Evolutionary conservation across 805 yeast species (phyloP).

Genomic region (Schwanniomyces vanrijiae): DNA sequence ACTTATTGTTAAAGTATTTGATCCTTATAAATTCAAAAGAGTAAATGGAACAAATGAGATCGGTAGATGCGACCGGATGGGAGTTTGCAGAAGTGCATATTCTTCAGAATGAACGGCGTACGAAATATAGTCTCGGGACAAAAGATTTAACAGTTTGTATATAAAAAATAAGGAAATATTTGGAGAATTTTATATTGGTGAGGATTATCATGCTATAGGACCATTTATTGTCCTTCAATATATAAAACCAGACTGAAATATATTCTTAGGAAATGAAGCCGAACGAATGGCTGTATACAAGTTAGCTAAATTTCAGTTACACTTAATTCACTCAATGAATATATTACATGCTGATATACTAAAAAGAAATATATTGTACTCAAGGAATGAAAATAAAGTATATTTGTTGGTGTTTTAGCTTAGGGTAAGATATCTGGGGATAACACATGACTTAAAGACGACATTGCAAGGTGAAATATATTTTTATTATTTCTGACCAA

Average conservation of each 20-base stretch:
- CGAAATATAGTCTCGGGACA: not conserved
- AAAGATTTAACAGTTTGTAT: not conserved
- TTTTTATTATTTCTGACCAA: too few species aligned
- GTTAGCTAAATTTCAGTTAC: not conserved
- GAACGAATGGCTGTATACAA: not conserved
- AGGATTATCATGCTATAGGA: constrained; percentile 1
- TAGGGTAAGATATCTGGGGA: too few species aligned
- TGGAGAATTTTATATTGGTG: not conserved
- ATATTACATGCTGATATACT: constrained; percentile 2
- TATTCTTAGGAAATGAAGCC: not conserved
- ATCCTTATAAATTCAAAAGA: not conserved
- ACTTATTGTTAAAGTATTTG: constrained; percentile 1
- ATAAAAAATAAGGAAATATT: not conserved
- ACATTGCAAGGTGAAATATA: too few species aligned
- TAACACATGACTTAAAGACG: too few species aligned
- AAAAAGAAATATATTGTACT: constrained; percentile 1
- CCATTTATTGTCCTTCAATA: not conserved
- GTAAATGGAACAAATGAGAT: not conserved
- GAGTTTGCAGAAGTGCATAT: not conserved
- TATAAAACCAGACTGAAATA: not conserved
- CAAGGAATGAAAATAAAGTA: not conserved
- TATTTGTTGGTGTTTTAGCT: too few species aligned
- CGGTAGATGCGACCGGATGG: not conserved
- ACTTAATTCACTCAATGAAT: not conserved
- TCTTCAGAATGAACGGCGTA: not conserved